Evolutionary conservation across 495 filamentous ascomycete species (phyloP).

Genomic region (Hamigera avellanea): DNA sequence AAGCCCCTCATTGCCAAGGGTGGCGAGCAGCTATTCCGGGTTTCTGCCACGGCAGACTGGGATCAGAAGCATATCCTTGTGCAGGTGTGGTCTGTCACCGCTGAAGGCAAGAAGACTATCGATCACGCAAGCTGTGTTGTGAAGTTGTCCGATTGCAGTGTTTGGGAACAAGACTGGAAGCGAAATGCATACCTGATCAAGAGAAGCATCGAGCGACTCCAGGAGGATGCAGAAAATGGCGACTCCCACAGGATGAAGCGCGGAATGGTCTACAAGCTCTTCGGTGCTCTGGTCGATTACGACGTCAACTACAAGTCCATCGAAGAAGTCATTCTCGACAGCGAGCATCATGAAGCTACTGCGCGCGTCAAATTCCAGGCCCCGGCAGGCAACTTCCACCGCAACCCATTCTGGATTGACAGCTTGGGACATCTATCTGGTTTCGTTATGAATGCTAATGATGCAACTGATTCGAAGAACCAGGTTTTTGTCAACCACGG

Average conservation of each 20-base stretch:
- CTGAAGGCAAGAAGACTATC: slow-evolving; percentile 16
- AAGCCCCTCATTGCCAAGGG: slow-evolving; percentile 47
- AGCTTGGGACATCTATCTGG: slow-evolving; percentile 52
- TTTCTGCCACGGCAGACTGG: slow-evolving; percentile 31
- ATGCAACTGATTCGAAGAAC: slow-evolving; percentile 56
- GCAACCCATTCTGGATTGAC: slow-evolving; percentile 65
- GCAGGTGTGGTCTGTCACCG: slow-evolving; percentile 14
- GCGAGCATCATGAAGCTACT: slow-evolving; percentile 58
- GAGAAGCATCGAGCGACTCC: slow-evolving; percentile 36
- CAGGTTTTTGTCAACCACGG: slow-evolving; percentile 69
- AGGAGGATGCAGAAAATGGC: slow-evolving; percentile 36
- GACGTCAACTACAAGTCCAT: slow-evolving; percentile 56
- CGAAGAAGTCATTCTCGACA: slow-evolving; percentile 66
- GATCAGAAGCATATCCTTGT: slow-evolving; percentile 18
- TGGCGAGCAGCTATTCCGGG: slow-evolving; percentile 21
- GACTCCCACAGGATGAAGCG: slow-evolving; percentile 50
- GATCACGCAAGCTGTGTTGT: slow-evolving; percentile 44
- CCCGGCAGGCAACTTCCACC: slow-evolving; percentile 50
- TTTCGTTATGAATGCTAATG: slow-evolving; percentile 72
- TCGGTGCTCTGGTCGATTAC: slow-evolving; percentile 61
- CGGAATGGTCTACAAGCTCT: slow-evolving; percentile 68
- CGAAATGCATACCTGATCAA: slow-evolving; percentile 45
- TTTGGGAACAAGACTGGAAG: slow-evolving; percentile 41
- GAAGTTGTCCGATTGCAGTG: slow-evolving; percentile 17
- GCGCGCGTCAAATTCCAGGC: slow-evolving; percentile 56